These are phyloP conservation scores for Suillus hirtellus DNA, from an alignment of 768 basidiomycete genomes.

Conservation along the genomic window DNA sequence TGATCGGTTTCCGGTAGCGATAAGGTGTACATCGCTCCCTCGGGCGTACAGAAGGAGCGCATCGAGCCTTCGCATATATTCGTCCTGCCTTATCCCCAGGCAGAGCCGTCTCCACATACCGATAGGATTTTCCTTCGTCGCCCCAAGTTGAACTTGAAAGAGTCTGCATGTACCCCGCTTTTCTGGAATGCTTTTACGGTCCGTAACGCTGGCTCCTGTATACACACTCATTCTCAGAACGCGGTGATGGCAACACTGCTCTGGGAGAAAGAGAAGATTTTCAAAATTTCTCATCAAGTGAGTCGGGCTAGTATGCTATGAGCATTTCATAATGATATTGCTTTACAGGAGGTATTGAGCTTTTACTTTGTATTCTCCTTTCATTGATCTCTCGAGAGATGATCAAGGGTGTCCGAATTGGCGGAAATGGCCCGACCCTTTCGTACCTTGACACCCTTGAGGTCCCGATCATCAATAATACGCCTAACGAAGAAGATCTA, in stretches of 20 bases:
- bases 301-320: neutral
- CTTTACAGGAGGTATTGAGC: conserved; percentile 41
- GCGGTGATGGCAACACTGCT: conserved; percentile 87
- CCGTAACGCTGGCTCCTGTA: conserved; percentile 79
- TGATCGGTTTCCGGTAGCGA: conserved; percentile 42
- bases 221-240: conserved; percentile 90
- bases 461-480: conserved; percentile 89
- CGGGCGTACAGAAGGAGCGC: conserved; percentile 89
- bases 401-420: conserved; percentile 86
- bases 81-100: conserved; percentile 77
- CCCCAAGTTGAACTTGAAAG: conserved; percentile 70
- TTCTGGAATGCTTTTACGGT: conserved; percentile 92
- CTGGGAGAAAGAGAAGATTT: conserved; percentile 61
- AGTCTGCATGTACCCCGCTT: conserved; percentile 85
- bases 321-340: neutral
- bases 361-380: neutral
- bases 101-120: conserved; percentile 56
- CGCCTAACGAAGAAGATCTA: conserved; percentile 86
- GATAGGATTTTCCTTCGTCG: conserved; percentile 79
- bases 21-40: conserved; percentile 84
- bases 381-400: conserved; percentile 48
- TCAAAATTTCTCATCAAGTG: conserved; percentile 83
- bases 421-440: conserved; percentile 72
- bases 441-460: conserved; percentile 85
- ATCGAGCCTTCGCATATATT: conserved; percentile 85